Base-by-base conservation (phyloP, 139 green algal species). In the Chlamydomonas asymmetrica region DNA sequence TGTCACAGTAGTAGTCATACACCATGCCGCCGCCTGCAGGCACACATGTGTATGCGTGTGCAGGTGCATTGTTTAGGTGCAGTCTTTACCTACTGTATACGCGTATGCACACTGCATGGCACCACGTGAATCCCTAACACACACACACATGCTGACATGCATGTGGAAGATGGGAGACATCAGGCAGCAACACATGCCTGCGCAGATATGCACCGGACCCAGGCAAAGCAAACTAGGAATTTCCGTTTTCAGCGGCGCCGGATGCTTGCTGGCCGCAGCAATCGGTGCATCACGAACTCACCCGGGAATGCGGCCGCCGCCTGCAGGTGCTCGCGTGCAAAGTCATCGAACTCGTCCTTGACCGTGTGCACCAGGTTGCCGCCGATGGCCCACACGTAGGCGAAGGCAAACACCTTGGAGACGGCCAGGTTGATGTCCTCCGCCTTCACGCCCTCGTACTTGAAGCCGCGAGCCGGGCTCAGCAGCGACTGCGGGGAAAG, bases 1-100 rank as follows among this genome's bases (percentile, higher is more conserved):
- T 63, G 68, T 93, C 83, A 38, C 94, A 57, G 35, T 84, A 87
- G 76, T 89, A 91, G 84, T 97, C 92, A 76, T 87, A 94, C 34
- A 95, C 84, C n/a, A 79, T 56, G n/a, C 85, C 88, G 13, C 62
- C 48, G 29, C 75, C 74, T 70, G 60, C 37, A 78, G 39, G 27
- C n/a, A n/a, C n/a, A n/a, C n/a, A n/a, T n/a, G n/a, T n/a, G n/a
- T n/a, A n/a, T n/a, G n/a, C n/a, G n/a, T n/a, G n/a, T n/a, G n/a
- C n/a, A n/a, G n/a, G n/a, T n/a, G n/a, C n/a, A n/a, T n/a, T n/a
- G n/a, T n/a, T n/a, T n/a, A n/a, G n/a, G n/a, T n/a, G n/a, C n/a
- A n/a, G n/a, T n/a, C n/a, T n/a, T n/a, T n/a, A n/a, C n/a, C n/a
- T n/a, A n/a, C n/a, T n/a, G n/a, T n/a, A n/a, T n/a, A n/a, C n/a